Evolutionary conservation across 2,329 filamentous ascomycete species (phyloP).

Genomic region (Colletotrichum viniferum): DNA sequence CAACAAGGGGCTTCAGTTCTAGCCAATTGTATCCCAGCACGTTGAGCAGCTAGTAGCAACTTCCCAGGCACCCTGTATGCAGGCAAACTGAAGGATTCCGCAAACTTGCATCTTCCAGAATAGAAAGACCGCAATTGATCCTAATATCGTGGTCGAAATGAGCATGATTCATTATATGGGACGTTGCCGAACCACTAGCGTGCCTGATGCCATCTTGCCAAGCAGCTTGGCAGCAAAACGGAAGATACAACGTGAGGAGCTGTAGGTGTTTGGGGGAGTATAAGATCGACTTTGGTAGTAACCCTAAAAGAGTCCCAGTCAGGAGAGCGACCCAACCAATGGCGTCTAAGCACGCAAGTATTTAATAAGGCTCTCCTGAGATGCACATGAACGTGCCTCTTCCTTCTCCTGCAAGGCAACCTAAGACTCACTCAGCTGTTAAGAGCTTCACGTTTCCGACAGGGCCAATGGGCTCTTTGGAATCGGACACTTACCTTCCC

Average conservation of each 20-base stretch:
- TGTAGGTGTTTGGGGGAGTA: background rate
- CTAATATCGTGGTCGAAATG: rapidly evolving
- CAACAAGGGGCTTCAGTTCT: background rate
- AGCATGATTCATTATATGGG: background rate
- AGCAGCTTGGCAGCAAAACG: background rate
- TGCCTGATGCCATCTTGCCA: background rate
- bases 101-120: rapidly evolving
- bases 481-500: background rate
- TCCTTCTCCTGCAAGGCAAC: background rate
- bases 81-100: background rate
- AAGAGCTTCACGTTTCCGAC: background rate
- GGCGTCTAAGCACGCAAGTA: background rate
- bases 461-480: background rate
- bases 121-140: background rate
- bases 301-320: background rate
- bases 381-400: background rate
- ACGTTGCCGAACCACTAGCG: background rate
- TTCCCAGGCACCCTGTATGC: background rate
- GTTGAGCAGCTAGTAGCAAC: rapidly evolving
- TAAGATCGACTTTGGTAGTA: background rate
- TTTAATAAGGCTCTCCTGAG: background rate
- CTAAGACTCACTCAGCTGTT: background rate
- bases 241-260: background rate
- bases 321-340: background rate
- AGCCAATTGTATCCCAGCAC: background rate